These are phyloP conservation scores for Ophidiomyces ophidiicola DNA, from an alignment of 2,329 filamentous ascomycete genomes.

Conservation along the genomic window DNA sequence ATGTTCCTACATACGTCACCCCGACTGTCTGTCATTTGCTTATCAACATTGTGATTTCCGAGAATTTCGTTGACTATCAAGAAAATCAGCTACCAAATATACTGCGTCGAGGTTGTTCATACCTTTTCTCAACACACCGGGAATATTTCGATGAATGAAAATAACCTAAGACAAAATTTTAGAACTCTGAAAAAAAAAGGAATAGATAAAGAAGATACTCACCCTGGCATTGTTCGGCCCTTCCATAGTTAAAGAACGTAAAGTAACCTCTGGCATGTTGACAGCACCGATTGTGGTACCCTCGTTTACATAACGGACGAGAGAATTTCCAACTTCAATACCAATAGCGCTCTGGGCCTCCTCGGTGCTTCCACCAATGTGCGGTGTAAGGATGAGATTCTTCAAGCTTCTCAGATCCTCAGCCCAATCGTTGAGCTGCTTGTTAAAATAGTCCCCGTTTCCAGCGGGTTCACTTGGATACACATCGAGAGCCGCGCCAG, in stretches of 20 bases:
- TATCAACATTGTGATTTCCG: conserved; percentile 92
- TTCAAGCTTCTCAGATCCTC: conserved; percentile 72
- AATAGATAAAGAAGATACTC: conserved; percentile 19
- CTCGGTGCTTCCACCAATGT: conserved; percentile 95
- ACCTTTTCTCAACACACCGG: conserved; percentile 81
- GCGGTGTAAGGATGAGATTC: conserved; percentile 90
- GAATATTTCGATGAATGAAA: conserved; percentile 93
- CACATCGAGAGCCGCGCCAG: conserved; percentile 90
- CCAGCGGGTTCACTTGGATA: conserved; percentile 87
- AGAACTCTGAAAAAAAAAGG: neutral
- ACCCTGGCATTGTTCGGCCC: conserved; percentile 79
- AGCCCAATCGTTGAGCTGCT: conserved; percentile 67
- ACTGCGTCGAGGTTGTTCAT: conserved; percentile 19
- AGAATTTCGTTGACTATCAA: conserved; percentile 96
- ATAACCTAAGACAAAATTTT: conserved; percentile 48
- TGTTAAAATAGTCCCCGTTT: conserved; percentile 92
- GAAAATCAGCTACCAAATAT: too few relatives aligned
- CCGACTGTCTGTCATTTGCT: conserved; percentile 93
- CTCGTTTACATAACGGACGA: conserved; percentile 92
- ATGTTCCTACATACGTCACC: conserved; percentile 54
- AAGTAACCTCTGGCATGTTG: conserved; percentile 88
- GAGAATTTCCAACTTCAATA: conserved; percentile 74
- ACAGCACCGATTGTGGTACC: conserved; percentile 83
- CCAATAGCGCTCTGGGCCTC: conserved; percentile 95
- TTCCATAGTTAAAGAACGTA: conserved; percentile 80